Conservation (phyloP, 139 green algal genomes). For the Volvox africanus region DNA sequence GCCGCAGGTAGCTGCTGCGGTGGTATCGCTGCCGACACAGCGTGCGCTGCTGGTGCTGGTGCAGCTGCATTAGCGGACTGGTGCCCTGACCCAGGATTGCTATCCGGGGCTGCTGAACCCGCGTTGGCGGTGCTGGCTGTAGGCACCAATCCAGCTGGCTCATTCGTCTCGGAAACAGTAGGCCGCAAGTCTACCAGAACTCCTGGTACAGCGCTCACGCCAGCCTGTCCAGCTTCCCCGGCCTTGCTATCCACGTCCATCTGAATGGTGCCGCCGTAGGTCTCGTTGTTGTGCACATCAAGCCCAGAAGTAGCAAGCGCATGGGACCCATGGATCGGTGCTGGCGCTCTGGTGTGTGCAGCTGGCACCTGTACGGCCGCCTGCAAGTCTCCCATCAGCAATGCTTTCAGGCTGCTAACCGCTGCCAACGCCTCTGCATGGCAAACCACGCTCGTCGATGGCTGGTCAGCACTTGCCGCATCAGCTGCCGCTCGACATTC, state of each 20-base stretch:
- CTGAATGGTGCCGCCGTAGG: not conserved
- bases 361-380: not conserved
- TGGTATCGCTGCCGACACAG: not conserved
- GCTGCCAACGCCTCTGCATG: slow-evolving; percentile 14
- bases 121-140: not conserved
- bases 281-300: not conserved
- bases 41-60: not conserved
- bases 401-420: slow-evolving; percentile 20
- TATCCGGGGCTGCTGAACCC: too few relatives aligned
- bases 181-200: too few relatives aligned
- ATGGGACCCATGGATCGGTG: not conserved
- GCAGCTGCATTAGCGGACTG: not conserved
- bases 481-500: not conserved
- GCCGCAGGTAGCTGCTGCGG: not conserved
- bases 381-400: not conserved
- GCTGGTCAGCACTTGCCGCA: not conserved
- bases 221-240: not conserved
- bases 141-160: too few relatives aligned
- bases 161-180: too few relatives aligned
- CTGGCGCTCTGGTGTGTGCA: not conserved
- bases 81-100: not conserved
- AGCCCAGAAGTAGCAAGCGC: not conserved
- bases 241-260: not conserved
- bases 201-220: too few relatives aligned
- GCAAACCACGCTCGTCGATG: not conserved